These are phyloP conservation scores for Corylus americana DNA, from an alignment of 306 rosid genomes.

Conservation along the genomic window DNA sequence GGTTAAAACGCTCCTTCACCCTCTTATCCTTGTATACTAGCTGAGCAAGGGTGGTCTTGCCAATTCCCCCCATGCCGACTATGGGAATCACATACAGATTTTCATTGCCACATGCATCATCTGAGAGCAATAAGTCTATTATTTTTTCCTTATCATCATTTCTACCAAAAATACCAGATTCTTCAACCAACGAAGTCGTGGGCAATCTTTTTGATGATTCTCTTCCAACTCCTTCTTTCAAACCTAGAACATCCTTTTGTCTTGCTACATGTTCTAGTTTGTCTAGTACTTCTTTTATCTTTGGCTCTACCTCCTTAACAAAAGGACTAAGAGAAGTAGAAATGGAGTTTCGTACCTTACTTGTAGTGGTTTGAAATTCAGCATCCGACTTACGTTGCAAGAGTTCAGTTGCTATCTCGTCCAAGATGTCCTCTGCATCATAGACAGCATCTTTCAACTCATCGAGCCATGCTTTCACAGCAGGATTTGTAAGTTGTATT, in stretches of 20 bases:
- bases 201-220: background rate
- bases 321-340: background rate
- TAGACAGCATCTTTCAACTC: conserved; percentile 1
- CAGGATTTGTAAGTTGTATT: conserved; percentile 2
- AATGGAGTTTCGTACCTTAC: background rate
- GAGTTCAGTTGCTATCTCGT: background rate
- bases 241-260: background rate
- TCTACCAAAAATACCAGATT: conserved; percentile 10
- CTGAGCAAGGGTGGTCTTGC: conserved; percentile 13
- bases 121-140: background rate
- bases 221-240: background rate
- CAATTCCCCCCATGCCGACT: conserved; percentile 23
- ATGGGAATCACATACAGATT: conserved; percentile 5
- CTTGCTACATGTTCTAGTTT: background rate
- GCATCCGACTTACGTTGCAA: background rate
- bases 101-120: background rate
- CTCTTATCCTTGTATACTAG: conserved; percentile 13
- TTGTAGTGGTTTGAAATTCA: background rate
- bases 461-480: conserved; percentile 16
- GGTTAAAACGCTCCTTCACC: background rate
- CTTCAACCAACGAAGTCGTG: background rate
- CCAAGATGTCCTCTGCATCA: conserved; percentile 12
- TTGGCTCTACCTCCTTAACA: background rate
- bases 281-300: background rate
- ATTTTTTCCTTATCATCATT: conserved; percentile 1